Evolutionary conservation across 139 green algal species (phyloP).

Genomic region (Chlamydomonas schloesseri): DNA sequence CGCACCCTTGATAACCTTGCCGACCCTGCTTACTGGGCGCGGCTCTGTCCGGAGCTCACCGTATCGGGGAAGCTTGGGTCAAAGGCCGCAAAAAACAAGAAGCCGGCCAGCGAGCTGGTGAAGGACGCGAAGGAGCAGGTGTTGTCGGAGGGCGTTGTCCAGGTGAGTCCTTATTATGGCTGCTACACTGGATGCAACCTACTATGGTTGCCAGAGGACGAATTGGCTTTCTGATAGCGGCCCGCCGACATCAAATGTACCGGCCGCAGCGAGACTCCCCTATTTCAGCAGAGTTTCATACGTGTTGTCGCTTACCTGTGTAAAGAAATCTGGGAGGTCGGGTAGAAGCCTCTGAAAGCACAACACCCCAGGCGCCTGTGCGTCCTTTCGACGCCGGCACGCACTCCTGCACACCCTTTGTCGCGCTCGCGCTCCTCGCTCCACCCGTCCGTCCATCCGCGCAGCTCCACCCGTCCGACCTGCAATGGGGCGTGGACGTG

Average conservation of each 20-base stretch:
- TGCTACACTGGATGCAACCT: too few relatives aligned
- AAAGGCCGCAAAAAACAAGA: conserved; percentile 17
- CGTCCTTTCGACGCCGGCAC: too few relatives aligned
- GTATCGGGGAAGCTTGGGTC: neutral
- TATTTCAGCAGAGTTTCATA: too few relatives aligned
- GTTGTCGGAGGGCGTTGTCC: conserved; percentile 37
- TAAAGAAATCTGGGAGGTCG: too few relatives aligned
- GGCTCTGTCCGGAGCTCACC: conserved; percentile 51
- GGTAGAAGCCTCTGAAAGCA: too few relatives aligned
- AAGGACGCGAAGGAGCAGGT: conserved; percentile 33
- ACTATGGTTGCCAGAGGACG: neutral
- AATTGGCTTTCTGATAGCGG: neutral
- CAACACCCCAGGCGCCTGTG: too few relatives aligned
- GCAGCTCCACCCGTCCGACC: neutral
- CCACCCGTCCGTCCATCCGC: too few relatives aligned
- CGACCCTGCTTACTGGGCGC: conserved; percentile 40
- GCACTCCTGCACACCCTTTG: too few relatives aligned
- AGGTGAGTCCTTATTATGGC: too few relatives aligned
- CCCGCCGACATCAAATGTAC: neutral
- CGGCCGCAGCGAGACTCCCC: too few relatives aligned
- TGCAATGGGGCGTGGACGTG: conserved; percentile 37
- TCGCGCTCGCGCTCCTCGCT: too few relatives aligned
- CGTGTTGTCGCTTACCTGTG: too few relatives aligned
- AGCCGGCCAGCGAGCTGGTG: neutral
- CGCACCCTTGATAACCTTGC: neutral